Evolutionary conservation across 1,284 basidiomycete species (phyloP), one percentile per base, ranked within the genome.

Genomic region (Malassezia brasiliensis): DNA sequence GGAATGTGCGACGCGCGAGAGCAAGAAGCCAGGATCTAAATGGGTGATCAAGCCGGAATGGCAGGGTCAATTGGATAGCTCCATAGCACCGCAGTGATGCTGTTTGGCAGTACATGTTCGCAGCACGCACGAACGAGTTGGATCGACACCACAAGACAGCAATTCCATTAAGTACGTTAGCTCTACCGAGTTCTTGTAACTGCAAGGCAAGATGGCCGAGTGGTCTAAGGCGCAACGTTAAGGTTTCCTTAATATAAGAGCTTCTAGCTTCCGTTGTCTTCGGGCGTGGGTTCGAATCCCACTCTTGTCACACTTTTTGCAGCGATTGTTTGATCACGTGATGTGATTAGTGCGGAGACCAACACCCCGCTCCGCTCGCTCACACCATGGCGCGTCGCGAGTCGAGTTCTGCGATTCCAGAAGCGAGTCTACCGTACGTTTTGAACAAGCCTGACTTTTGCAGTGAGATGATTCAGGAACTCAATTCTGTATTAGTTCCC

Each of bases 201-300:
- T 17, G 17, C n/a, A 7, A 46, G 65, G 65, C 63, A 67, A 65
- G 63, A 63, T 67, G 65, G 65, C 65, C 63, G 63, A 65, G 65
- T 63, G 65, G 65, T 67, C 63, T 65, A 65, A 67, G 65, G 65
- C 63, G 65, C 55, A 57, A 57, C 55, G 55, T 57, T 57, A 57
- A 57, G 55, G 55, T 52, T 57, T 37, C 51, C 55, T 57, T 57
- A 57, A 57, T 57, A 36, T n/a, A 52, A n/a, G 46, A 57, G 55
- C 55, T 48, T 38, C 9, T 20, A 57, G 55, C 55, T 57, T 57
- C 55, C 55, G 55, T 57, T 57, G 55, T 67, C 65, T 67, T 67
- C 65, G 67, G 67, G 67, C 68, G 68, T 68, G 68, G 68, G 66
- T 69, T 68, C 63, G 67, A 68, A 67, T 69, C 65, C 66, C 68